Conservation (phyloP, 2,329 filamentous ascomycete species). For the Alternaria hordeiaustralica region DNA sequence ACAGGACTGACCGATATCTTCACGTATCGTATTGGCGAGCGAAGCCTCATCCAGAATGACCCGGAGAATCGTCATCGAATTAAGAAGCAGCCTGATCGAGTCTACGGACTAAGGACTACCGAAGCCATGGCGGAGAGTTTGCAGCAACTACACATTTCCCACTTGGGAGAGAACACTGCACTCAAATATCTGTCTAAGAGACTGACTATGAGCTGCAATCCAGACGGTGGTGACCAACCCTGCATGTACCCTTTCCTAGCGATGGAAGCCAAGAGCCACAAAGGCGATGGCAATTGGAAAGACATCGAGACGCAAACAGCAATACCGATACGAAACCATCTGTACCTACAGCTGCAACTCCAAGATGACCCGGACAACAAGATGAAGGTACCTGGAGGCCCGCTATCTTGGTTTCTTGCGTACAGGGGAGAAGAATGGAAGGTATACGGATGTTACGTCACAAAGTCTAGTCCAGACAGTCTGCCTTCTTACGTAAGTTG, state of each 20-base stretch:
- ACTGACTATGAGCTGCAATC: slow-evolving; percentile 16
- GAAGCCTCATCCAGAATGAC: background rate
- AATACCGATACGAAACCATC: slow-evolving; percentile 17
- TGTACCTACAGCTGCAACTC: slow-evolving; percentile 21
- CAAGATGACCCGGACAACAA: slow-evolving; percentile 13
- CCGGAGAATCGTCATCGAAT: background rate
- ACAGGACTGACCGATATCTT: slow-evolving; percentile 19
- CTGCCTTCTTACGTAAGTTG: background rate
- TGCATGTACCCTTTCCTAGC: slow-evolving; percentile 28
- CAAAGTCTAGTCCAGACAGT: background rate
- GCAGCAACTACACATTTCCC: background rate
- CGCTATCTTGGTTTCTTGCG: slow-evolving; percentile 25
- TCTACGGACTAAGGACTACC: slow-evolving; percentile 9
- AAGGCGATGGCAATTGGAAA: slow-evolving; percentile 16
- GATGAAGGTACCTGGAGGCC: slow-evolving; percentile 21
- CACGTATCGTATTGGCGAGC: slow-evolving; percentile 13
- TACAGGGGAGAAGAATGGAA: slow-evolving; percentile 25
- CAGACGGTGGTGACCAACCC: slow-evolving; percentile 14
- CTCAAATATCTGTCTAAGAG: slow-evolving; percentile 1
- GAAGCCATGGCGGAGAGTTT: background rate
- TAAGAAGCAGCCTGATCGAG: slow-evolving; percentile 20
- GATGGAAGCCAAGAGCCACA: slow-evolving; percentile 24
- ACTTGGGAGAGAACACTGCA: background rate
- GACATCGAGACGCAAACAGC: slow-evolving; percentile 24
- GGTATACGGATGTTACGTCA: slow-evolving; percentile 20